Evolutionary conservation across 192 early-diverging fungal genomes (phyloP).

Genomic region (Linnemannia exigua): DNA sequence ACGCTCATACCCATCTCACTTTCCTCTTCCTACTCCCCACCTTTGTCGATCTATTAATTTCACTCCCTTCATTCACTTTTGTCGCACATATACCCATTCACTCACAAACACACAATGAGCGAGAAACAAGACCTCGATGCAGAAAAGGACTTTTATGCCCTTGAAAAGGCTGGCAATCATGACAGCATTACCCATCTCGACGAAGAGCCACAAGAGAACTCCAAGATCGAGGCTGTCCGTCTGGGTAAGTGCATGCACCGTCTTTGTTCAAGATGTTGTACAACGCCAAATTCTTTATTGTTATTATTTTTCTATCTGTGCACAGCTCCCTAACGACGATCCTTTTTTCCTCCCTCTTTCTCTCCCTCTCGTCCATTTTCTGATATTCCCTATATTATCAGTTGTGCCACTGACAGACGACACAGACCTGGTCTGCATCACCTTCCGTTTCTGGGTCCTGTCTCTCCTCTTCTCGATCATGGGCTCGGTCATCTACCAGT

Average conservation of each 20-base stretch:
- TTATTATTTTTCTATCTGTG: background rate
- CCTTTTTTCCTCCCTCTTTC: background rate
- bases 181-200: background rate
- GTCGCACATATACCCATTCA: background rate
- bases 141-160: background rate
- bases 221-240: constrained; percentile 50
- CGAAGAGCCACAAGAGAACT: constrained; percentile 31
- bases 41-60: background rate
- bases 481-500: constrained; percentile 53
- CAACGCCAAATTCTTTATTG: background rate
- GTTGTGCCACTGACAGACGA: constrained; percentile 47
- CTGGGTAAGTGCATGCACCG: constrained; percentile 18
- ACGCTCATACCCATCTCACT: background rate
- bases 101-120: background rate
- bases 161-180: background rate
- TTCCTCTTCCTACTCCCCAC: background rate
- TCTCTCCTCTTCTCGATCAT: constrained; percentile 57
- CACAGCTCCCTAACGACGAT: background rate
- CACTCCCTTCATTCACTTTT: background rate
- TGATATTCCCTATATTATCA: no score
- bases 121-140: background rate
- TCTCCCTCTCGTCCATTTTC: no score
- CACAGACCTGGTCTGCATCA: constrained; percentile 58
- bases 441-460: constrained; percentile 67
- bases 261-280: background rate